Conservation (phyloP, 2,329 filamentous ascomycete species). For the Penicillium freii region DNA sequence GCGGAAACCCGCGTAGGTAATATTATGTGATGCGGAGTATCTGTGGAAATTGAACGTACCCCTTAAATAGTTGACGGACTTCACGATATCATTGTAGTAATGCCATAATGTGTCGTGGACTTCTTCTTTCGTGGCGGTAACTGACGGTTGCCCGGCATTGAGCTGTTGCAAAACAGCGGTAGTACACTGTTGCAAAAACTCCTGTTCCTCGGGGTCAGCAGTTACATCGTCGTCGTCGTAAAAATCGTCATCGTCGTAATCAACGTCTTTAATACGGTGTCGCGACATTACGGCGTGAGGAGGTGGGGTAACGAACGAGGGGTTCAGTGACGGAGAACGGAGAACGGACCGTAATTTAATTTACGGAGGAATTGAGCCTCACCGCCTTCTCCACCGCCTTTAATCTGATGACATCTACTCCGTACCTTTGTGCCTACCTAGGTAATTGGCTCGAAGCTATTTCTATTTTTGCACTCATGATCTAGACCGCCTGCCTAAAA, state of each 20-base stretch:
- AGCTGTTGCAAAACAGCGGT: slow-evolving; percentile 65
- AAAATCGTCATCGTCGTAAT: slow-evolving; percentile 43
- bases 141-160: slow-evolving; percentile 57
- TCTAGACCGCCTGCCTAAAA: too few relatives aligned
- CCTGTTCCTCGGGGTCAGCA: slow-evolving; percentile 47
- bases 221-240: slow-evolving; percentile 42
- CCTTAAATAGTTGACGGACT: slow-evolving; percentile 76
- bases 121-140: slow-evolving; percentile 64
- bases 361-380: background rate
- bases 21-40: background rate
- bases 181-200: slow-evolving; percentile 64
- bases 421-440: too few relatives aligned
- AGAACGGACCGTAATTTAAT: background rate
- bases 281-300: slow-evolving; percentile 40
- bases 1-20: background rate
- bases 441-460: too few relatives aligned
- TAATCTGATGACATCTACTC: too few relatives aligned
- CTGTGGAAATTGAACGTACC: slow-evolving; percentile 48
- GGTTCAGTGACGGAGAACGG: background rate
- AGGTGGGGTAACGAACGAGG: slow-evolving; percentile 5
- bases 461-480: too few relatives aligned
- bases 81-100: slow-evolving; percentile 91
- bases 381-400: background rate
- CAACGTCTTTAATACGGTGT: slow-evolving; percentile 46
- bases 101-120: slow-evolving; percentile 92